Percentiles rank a stretch among this genome's conserved stretches.
These are phyloP conservation scores for Neonectria hederae DNA, from an alignment of 2,329 filamentous ascomycete genomes.

Conservation along the genomic window DNA sequence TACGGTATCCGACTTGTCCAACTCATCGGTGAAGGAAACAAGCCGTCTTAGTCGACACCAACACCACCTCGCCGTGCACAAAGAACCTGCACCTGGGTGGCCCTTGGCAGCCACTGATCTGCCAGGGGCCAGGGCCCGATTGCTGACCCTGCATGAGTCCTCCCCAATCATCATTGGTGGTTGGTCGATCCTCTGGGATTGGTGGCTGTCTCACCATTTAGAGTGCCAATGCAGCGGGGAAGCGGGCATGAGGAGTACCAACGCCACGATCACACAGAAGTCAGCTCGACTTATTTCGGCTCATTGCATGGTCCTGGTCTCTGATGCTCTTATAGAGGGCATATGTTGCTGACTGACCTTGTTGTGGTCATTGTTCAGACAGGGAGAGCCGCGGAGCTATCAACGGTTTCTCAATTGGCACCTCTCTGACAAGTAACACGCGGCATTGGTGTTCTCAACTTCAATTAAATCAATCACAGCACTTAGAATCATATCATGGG, in stretches of 20 bases:
- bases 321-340: not conserved
- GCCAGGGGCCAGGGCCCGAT: constrained; percentile 7
- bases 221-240: constrained; percentile 2
- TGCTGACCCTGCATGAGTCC: not conserved
- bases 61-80: not conserved
- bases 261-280: not conserved
- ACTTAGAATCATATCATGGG: too few relatives aligned
- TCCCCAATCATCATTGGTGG: constrained; percentile 4
- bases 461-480: too few relatives aligned
- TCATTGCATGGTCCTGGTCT: not conserved
- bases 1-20: not conserved
- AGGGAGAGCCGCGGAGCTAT: not conserved
- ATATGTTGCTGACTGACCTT: not conserved
- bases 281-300: not conserved
- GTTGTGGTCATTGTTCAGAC: not conserved
- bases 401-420: not conserved
- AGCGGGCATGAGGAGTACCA: not conserved
- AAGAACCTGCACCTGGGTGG: not conserved
- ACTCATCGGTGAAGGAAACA: not conserved
- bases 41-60: not conserved
- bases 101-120: constrained; percentile 3
- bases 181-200: constrained; percentile 1
- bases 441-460: too few relatives aligned
- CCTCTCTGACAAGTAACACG: too few relatives aligned
- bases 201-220: constrained; percentile 22